A percentile compares a stretch with the other conserved stretches of the same genome.
These are phyloP conservation scores for Eutypella sp. DNA, from an alignment of 2,329 filamentous ascomycete genomes.

Conservation along the genomic window DNA sequence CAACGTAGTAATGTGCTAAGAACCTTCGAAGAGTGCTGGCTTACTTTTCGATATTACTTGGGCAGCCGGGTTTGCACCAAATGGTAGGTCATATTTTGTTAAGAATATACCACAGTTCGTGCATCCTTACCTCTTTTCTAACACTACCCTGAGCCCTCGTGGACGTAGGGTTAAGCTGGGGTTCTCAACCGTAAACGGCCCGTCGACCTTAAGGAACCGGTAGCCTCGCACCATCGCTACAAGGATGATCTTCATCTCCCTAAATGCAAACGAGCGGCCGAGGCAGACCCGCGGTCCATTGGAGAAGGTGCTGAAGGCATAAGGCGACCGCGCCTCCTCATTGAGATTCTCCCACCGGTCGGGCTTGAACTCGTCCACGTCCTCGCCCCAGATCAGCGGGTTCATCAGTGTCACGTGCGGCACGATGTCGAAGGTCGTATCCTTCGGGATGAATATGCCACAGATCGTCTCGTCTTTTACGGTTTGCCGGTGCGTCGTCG, in stretches of 20 bases:
- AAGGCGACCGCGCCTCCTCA: conserved; percentile 21
- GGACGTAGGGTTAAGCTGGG: conserved; percentile 10
- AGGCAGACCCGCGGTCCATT: conserved; percentile 16
- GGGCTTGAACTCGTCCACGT: conserved; percentile 31
- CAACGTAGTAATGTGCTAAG: too few relatives aligned
- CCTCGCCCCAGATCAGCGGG: conserved; percentile 32
- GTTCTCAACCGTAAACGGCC: conserved; percentile 11
- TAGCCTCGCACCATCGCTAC: conserved; percentile 10
- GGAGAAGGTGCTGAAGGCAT: conserved; percentile 24
- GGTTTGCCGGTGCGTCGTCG: conserved; percentile 27
- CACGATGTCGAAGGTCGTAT: conserved; percentile 30
- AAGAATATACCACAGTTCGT: too few relatives aligned
- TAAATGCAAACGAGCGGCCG: conserved; percentile 11
- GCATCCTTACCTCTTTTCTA: conserved; percentile 8
- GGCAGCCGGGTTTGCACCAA: too few relatives aligned
- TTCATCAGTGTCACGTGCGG: conserved; percentile 32
- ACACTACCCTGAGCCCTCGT: conserved; percentile 5
- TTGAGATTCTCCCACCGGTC: conserved; percentile 30
- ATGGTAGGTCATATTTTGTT: too few relatives aligned
- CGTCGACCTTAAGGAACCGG: conserved; percentile 7
- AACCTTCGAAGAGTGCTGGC: too few relatives aligned
- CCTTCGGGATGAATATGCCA: conserved; percentile 30
- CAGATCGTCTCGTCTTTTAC: conserved; percentile 27
- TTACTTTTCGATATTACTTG: too few relatives aligned
- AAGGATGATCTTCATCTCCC: conserved; percentile 15